Percentiles rank a stretch among this genome's conserved stretches.
Evolutionary conservation across 2,329 filamentous ascomycete genomes (phyloP).

Genomic region (Neonectria magnoliae): DNA sequence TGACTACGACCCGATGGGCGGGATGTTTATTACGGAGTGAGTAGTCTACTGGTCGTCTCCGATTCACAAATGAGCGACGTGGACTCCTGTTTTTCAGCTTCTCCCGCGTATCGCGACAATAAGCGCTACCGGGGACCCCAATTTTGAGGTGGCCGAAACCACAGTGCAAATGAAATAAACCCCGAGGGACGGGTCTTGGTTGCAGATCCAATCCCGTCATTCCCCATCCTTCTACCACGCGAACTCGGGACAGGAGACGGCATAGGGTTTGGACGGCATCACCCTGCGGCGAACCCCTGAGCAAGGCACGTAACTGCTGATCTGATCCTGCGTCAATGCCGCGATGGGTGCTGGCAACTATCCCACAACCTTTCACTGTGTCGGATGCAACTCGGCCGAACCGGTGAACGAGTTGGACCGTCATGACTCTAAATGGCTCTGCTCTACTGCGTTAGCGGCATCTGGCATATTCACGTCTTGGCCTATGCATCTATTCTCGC

Average conservation of each 20-base stretch:
- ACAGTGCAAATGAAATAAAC: background rate
- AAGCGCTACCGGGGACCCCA: background rate
- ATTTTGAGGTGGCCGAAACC: background rate
- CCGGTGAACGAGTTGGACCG: background rate
- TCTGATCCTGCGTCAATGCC: background rate
- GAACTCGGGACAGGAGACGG: background rate
- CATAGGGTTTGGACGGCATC: background rate
- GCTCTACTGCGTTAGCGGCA: background rate
- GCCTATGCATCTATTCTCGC: background rate
- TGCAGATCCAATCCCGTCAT: background rate
- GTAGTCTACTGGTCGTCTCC: no score
- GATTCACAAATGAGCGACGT: background rate
- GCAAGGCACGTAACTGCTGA: background rate
- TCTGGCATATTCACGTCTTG: background rate
- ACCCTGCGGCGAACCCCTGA: background rate
- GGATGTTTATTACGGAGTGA: no score
- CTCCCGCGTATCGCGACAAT: no score
- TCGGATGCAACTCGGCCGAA: background rate
- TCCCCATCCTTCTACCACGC: background rate
- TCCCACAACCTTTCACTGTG: background rate
- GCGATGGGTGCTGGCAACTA: no score
- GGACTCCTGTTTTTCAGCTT: background rate
- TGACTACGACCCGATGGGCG: background rate
- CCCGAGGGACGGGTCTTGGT: background rate
- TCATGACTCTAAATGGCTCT: background rate